Evolutionary conservation across 371 early-diverging fungal species (phyloP), one percentile per base, ranked within the genome.

Genomic region (Amoeboaphelidium protococcarum): DNA sequence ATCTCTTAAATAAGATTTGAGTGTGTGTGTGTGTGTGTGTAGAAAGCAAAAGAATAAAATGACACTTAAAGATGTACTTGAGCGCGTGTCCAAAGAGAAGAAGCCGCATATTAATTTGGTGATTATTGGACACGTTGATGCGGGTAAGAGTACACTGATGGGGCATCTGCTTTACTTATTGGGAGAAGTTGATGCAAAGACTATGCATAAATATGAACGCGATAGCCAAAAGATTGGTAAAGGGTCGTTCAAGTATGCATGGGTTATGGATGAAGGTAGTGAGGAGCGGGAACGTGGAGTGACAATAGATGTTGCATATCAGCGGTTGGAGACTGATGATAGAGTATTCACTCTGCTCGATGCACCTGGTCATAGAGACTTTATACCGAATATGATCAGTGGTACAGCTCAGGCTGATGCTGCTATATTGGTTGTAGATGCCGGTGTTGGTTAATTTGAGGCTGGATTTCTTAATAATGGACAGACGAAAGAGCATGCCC

Each of bases 351-450:
- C 85, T 0, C 49, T 94, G 10, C 52, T 94, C 49, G 96, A 94
- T 62, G 91, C 98, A 0, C 99, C 99, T 6, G 99, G 99, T 0
- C 99, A 99, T 59, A 75, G 87, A 42, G 91, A 94, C 62, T 99
- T 94, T 62, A 80, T 99, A 42, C 88, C 94, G n/a, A 89, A 88
- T 58, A 98, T 99, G 99, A 97, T 99, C 49, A 76, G 79, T 1
- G 98, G 97, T 6, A 90, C 99, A 0, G 74, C 84, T 22, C 96
- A 90, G 58, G 92, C 95, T 0, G 95, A 94, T 66, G 88, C 75
- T 13, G 96, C 95, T 1, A 68, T 99, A 6, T 65, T 99, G 21
- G 96, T 98, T 2, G 79, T 96, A 2, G 90, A 89, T 59, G 76
- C 90, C 3, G 65, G 78, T 0, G 71, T 66, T 1, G 91, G 90